Percentiles rank a stretch among this genome's conserved stretches.
Evolutionary conservation across 2,329 filamentous ascomycete species (phyloP).

Genomic region (Dendrostoma leiphaemia): DNA sequence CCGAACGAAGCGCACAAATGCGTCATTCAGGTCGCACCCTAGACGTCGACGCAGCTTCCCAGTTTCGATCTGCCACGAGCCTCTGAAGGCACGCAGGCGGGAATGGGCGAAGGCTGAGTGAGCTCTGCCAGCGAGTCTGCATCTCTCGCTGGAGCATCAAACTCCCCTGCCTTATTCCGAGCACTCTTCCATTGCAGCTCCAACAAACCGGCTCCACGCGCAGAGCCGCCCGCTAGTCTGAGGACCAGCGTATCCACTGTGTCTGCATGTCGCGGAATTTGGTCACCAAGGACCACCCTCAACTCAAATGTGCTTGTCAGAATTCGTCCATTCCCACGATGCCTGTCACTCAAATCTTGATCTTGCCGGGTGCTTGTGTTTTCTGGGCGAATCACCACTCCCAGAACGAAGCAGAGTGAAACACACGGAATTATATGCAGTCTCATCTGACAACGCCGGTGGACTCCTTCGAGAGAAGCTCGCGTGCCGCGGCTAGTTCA

Average conservation of each 20-base stretch:
- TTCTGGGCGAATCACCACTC: conserved; percentile 25
- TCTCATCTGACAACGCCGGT: conserved; percentile 42
- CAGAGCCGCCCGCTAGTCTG: conserved; percentile 26
- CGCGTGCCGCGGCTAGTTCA: conserved; percentile 70
- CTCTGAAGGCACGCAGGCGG: neutral
- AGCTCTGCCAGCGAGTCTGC: neutral
- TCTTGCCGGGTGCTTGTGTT: neutral
- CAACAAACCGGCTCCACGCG: conserved; percentile 38
- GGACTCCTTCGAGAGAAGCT: conserved; percentile 59
- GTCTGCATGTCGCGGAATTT: conserved; percentile 21
- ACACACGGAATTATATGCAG: neutral
- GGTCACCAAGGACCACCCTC: conserved; percentile 25
- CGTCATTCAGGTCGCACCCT: neutral
- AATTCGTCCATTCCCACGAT: conserved; percentile 3
- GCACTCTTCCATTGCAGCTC: conserved; percentile 6
- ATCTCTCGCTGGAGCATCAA: too few relatives aligned
- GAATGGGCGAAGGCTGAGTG: neutral
- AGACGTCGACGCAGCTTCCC: neutral
- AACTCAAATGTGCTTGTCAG: neutral
- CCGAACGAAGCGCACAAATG: neutral
- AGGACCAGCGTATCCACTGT: conserved; percentile 34
- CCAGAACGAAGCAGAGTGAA: neutral
- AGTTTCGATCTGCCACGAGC: neutral
- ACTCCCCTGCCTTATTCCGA: neutral
- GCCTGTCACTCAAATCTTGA: conserved; percentile 1